Evolutionary conservation across 2,329 filamentous ascomycete genomes (phyloP), one percentile per base, ranked within the genome.

Genomic region (Colletotrichum tamarilloi): DNA sequence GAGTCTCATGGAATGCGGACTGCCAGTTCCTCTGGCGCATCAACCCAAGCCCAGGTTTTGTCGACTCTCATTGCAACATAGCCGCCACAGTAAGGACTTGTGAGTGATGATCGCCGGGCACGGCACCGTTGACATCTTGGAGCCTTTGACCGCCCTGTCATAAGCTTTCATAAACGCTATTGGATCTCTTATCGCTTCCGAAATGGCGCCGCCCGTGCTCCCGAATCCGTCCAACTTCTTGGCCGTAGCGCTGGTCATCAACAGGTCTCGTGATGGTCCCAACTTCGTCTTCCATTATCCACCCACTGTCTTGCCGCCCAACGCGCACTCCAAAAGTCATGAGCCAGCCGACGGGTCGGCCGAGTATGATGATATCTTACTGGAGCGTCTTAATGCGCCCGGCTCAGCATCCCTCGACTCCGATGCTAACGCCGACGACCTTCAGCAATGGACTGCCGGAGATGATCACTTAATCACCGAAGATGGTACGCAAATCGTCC

Each of bases 231-330:
- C 87, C 76, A 91, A 90, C 79, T 88, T 91, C 75, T 82, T 95
- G 64, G 93, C 92, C 55, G 90, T 96, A 70, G 90, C 94, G 64
- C 89, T 96, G 52, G 90, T 95, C 76, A 91, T 94, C 78, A 91
- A 91, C 78, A 90, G 93, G 76, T 94, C 93, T 42, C 91, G 93
- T 76, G 93, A 94, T 77, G 94, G 95, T 19, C 93, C 95, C 32
- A 91, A 92, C 75, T 93, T 97, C 78, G 93, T 97, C 78, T 97
- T 95, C 82, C 94, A 97, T 82, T 97, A 97, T 79, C 95, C 95
- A n/a, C 88, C 92, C n/a, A 81, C 85, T 59, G 86, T 90, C 56
- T 80, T 79, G 9, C 80, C 77, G 83, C 85, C 78, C 82, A 86
- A 76, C 42, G 78, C 80, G 26, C 75, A 80, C 26, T 77, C 82